Evolutionary conservation across 2,329 filamentous ascomycete genomes (phyloP), one percentile per base, ranked within the genome.

Genomic region (Fonsecaea pugnacius): DNA sequence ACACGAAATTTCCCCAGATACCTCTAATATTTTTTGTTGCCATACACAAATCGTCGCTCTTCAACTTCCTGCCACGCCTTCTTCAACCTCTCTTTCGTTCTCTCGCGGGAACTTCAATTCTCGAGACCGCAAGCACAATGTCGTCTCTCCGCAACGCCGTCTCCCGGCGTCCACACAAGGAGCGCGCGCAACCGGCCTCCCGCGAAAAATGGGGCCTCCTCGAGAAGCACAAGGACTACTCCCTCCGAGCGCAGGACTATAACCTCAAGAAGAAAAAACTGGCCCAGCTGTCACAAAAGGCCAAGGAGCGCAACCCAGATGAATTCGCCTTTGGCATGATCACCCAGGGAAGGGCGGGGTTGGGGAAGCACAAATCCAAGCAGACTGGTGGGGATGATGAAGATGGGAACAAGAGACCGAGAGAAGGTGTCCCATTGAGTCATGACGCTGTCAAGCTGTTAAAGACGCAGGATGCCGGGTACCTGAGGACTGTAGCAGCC

Each of bases 151-250:
- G 84, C 70, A 86, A 86, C 73, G 82, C 83, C 75, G 85, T 93
- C 66, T 87, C 92, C 72, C 87, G 91, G 78, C 91, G 92, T 74
- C 89, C 92, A 71, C 94, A 98, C 79, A 87, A 89, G 72, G 95
- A 98, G 83, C 89, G 95, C 72, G 91, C 91, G 38, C 95, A 98
- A 77, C 91, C 93, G 46, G 78, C 87, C 68, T 91, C 93, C 75
- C 91, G 95, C 59, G 82, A 89, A 70, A 91, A 91, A 81, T 92
- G 92, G 79, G 95, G 95, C 69, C 85, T 98, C 24, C 88, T 98
- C 67, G 95, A 98, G 78, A 98, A 99, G 81, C 91, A 95, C 84
- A 97, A 97, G 82, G 87, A 89, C 77, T 89, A 89, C 79, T 83
- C 84, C 65, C 84, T 88, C 63, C 85, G 87, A 59, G 87, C 87